Conservation (phyloP, 371 early-diverging fungal genomes). For the Polyrhizophydium stewartii region DNA sequence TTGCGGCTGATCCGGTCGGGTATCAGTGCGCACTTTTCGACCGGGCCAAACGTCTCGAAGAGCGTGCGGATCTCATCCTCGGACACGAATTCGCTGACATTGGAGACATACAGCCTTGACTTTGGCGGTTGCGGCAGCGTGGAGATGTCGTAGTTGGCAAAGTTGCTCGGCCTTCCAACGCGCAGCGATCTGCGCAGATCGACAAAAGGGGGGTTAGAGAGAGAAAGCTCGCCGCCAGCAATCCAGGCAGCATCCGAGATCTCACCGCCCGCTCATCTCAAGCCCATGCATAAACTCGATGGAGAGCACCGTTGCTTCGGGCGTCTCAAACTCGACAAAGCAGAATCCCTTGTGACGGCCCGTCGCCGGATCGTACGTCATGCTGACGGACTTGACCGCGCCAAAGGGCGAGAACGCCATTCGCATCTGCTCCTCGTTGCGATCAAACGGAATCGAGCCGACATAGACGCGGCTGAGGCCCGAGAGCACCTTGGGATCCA, state of each 20-base stretch:
- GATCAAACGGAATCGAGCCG: conserved; percentile 75
- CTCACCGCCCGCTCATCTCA: conserved; percentile 56
- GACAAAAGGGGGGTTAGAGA: not conserved
- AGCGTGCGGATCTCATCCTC: conserved; percentile 65
- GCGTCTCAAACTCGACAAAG: conserved; percentile 80
- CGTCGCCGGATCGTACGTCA: conserved; percentile 66
- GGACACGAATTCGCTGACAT: conserved; percentile 63
- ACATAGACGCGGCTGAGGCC: conserved; percentile 74
- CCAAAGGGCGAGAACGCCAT: conserved; percentile 74
- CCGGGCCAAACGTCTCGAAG: conserved; percentile 71
- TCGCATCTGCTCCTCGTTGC: conserved; percentile 66
- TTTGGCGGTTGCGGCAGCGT: conserved; percentile 33
- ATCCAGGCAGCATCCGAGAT: not conserved
- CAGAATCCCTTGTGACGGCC: conserved; percentile 82
- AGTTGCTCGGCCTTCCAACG: conserved; percentile 68
- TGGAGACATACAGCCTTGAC: conserved; percentile 69
- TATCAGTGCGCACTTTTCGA: conserved; percentile 57
- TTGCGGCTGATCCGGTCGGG: conserved; percentile 54
- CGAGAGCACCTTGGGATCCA: conserved; percentile 23
- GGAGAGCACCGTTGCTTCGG: conserved; percentile 75
- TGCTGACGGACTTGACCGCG: conserved; percentile 60
- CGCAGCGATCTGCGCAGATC: conserved; percentile 37
- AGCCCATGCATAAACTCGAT: conserved; percentile 60
- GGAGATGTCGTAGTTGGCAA: conserved; percentile 26
- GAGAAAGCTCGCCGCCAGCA: too few relatives aligned